Evolutionary conservation across 768 basidiomycete species (phyloP).

Genomic region (Scleroderma citrinum): DNA sequence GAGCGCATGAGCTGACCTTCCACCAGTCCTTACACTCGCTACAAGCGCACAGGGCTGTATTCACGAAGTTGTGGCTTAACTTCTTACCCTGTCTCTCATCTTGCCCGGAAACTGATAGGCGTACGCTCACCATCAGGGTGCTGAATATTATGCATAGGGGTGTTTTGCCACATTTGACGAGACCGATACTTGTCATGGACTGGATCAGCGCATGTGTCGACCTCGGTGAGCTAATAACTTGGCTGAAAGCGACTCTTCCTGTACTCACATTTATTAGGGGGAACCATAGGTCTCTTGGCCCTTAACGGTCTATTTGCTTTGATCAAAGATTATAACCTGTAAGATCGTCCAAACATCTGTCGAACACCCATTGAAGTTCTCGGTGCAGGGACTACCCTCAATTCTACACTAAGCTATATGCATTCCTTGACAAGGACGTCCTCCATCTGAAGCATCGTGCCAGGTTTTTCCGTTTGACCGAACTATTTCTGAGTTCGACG

Average conservation of each 20-base stretch:
- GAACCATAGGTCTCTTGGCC: constrained; percentile 78
- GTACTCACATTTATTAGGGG: constrained; percentile 44
- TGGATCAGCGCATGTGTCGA: constrained; percentile 86
- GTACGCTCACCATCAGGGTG: constrained; percentile 45
- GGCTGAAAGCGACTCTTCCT: neutral
- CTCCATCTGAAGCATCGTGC: constrained; percentile 91
- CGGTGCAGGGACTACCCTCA: constrained; percentile 82
- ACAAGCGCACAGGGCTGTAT: constrained; percentile 71
- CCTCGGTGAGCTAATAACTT: constrained; percentile 44
- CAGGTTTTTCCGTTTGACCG: constrained; percentile 89
- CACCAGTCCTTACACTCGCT: constrained; percentile 77
- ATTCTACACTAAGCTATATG: constrained; percentile 90
- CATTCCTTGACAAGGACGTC: constrained; percentile 80
- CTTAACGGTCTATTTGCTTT: constrained; percentile 88
- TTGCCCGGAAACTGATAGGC: constrained; percentile 23
- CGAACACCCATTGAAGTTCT: constrained; percentile 1
- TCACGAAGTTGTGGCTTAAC: constrained; percentile 75
- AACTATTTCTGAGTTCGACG: constrained; percentile 90
- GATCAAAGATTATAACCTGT: constrained; percentile 93
- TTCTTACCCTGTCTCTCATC: constrained; percentile 57
- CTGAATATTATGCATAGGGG: constrained; percentile 78
- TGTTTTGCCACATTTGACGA: constrained; percentile 77
- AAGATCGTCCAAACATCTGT: constrained; percentile 22
- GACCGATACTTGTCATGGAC: constrained; percentile 81
- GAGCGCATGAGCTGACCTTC: constrained; percentile 60